Evolutionary conservation across 345 rosid genomes (phyloP), one percentile per base, ranked within the genome.

Genomic region (Ceriops zippeliana): DNA sequence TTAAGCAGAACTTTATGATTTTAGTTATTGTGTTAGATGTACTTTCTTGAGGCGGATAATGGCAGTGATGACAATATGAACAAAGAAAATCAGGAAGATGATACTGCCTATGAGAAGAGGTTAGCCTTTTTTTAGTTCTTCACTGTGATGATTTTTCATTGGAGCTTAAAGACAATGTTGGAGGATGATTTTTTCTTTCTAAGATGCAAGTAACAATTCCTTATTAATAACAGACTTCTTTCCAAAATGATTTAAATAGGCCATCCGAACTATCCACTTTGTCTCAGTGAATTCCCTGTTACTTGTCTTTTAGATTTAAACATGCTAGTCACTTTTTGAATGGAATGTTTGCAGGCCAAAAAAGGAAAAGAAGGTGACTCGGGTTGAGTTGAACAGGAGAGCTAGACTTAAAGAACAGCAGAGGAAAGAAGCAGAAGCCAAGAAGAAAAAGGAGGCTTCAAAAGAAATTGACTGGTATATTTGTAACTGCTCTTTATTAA

Each of bases 31-130:
- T 67, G 22, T 52, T 75, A 92, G 96, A 87, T 78, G 83, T 89
- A 78, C 82, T 95, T 91, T 69, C 86, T 91, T 35, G 97, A 82
- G 4, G 97, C 84, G 30, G 96, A 86, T 79, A 76, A 82, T 71
- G 86, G 27, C 61, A 73, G 66, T 64, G 89, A 87, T 63, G 90
- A 63, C 17, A 87, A 90, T 63, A 80, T 58, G 54, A 70, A 73
- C 27, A 76, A 53, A 67, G 89, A 77, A 47, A 60, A 61, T 63
- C 17, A 52, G 27, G 77, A 52, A 57, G 79, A 76, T 68, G 68
- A 76, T 67, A 75, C 76, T 63, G 83, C 57, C 56, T 53, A 67
- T 7, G 90, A 87, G 61, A 83, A 74, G 65, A 89, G 76, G 97
- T 90, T 54, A 27, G 68, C 62, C 53, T 61, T 10, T 4, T 72